These are phyloP conservation scores for Candida maris DNA, from an alignment of 805 yeast genomes.

Conservation along the genomic window DNA sequence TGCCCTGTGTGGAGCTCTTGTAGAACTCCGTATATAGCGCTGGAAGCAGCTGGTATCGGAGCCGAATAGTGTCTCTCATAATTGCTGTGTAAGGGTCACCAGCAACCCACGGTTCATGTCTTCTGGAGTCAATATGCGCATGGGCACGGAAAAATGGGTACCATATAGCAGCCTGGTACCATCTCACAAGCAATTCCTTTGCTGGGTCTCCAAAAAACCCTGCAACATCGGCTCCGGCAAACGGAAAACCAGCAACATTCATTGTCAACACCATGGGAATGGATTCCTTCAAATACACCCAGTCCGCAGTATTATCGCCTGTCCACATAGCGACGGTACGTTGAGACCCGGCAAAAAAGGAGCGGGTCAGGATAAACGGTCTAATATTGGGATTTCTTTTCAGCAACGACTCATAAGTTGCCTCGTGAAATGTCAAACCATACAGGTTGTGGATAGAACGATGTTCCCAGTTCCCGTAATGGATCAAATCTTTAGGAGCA, in stretches of 20 bases:
- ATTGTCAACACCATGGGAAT: slow-evolving; percentile 85
- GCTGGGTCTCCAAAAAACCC: slow-evolving; percentile 93
- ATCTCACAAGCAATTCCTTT: slow-evolving; percentile 74
- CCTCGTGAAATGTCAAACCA: slow-evolving; percentile 76
- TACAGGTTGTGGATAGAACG: slow-evolving; percentile 86
- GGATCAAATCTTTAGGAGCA: slow-evolving; percentile 77
- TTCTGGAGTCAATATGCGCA: slow-evolving; percentile 88
- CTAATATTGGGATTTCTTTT: slow-evolving; percentile 52
- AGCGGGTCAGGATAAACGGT: slow-evolving; percentile 84
- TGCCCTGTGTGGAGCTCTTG: slow-evolving; percentile 55
- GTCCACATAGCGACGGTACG: slow-evolving; percentile 94
- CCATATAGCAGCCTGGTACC: slow-evolving; percentile 97
- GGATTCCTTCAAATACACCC: slow-evolving; percentile 81
- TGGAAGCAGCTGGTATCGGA: slow-evolving; percentile 78
- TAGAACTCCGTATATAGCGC: slow-evolving; percentile 76
- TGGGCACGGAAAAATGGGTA: slow-evolving; percentile 97
- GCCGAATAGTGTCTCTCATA: slow-evolving; percentile 65
- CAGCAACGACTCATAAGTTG: slow-evolving; percentile 66
- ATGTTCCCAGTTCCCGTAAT: slow-evolving; percentile 81
- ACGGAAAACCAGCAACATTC: slow-evolving; percentile 83
- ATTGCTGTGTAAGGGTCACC: slow-evolving; percentile 67
- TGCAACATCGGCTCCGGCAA: slow-evolving; percentile 95
- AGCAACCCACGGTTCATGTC: slow-evolving; percentile 90
- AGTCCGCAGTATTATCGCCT: slow-evolving; percentile 90
- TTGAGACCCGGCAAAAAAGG: slow-evolving; percentile 90